phyloP scores from a whole-genome alignment of 2,329 filamentous ascomycete species.

The Trematosphaeria pertusa region DNA sequence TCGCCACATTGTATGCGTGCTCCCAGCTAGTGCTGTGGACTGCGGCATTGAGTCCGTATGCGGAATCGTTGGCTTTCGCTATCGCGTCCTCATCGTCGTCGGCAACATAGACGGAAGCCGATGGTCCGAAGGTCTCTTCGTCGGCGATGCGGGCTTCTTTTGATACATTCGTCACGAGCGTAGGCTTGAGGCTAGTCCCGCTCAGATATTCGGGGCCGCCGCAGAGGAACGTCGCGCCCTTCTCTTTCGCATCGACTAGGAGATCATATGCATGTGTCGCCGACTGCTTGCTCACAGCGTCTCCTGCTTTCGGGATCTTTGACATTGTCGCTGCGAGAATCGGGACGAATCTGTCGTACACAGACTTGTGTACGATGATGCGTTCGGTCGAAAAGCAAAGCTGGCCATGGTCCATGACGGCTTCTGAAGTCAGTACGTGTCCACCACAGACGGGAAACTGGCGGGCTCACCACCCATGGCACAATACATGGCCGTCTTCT shows the following conservation, averaged over 20 bases:
- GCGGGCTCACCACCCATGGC: conserved; percentile 27
- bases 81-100: conserved; percentile 73
- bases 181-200: conserved; percentile 60
- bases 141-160: conserved; percentile 74
- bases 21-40: conserved; percentile 73
- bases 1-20: conserved; percentile 48
- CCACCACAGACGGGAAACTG: too few species aligned
- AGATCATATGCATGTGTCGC: conserved; percentile 48
- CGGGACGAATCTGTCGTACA: conserved; percentile 59
- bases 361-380: conserved; percentile 65
- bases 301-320: conserved; percentile 49
- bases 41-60: conserved; percentile 75
- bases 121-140: conserved; percentile 78
- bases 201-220: conserved; percentile 54
- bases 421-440: conserved; percentile 9
- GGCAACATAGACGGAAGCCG: conserved; percentile 70
- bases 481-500: conserved; percentile 28
- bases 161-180: conserved; percentile 70
- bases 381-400: conserved; percentile 87
- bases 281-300: conserved; percentile 44
- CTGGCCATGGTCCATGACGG: conserved; percentile 62
- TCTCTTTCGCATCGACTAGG: conserved; percentile 59
- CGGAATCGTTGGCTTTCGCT: conserved; percentile 78
- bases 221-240: conserved; percentile 62
- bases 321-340: conserved; percentile 52